Conservation (phyloP, 495 filamentous ascomycete species). For the Talaromyces borbonicus region DNA sequence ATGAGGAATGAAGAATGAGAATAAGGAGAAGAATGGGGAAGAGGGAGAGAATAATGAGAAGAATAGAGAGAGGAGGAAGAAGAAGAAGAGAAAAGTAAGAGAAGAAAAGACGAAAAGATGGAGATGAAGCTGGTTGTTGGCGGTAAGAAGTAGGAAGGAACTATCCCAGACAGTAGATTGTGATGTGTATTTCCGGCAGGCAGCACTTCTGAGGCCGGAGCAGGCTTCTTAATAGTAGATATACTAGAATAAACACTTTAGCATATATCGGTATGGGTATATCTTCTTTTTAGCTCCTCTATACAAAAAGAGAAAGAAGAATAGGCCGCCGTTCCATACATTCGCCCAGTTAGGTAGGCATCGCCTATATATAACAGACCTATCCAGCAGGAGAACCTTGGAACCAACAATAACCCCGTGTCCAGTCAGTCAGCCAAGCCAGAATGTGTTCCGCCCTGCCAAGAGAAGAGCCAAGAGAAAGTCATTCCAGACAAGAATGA, state of each 20-base stretch:
- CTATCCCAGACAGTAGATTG: too few species aligned
- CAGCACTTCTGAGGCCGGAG: not conserved
- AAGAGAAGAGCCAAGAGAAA: constrained; percentile 5
- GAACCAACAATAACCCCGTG: not conserved
- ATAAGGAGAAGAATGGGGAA: not conserved
- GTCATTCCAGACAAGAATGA: constrained; percentile 2
- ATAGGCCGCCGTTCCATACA: too few species aligned
- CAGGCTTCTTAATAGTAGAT: too few species aligned
- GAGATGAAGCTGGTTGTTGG: not conserved
- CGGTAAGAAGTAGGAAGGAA: too few species aligned
- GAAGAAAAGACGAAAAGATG: not conserved
- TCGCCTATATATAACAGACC: not conserved
- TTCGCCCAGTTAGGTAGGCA: too few species aligned
- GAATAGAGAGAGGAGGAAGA: not conserved
- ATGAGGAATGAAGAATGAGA: not conserved
- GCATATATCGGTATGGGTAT: too few species aligned
- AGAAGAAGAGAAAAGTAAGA: not conserved
- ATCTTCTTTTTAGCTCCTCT: too few species aligned
- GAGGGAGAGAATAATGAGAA: not conserved
- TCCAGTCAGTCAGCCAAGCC: not conserved
- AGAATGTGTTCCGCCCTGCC: constrained; percentile 4
- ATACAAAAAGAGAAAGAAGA: too few species aligned
- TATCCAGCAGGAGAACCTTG: not conserved
- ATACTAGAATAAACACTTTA: too few species aligned
- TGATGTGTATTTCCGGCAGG: too few species aligned